phyloP scores from a whole-genome alignment of 1,284 basidiomycete genomes.

The Pseudozyma thailandica region DNA sequence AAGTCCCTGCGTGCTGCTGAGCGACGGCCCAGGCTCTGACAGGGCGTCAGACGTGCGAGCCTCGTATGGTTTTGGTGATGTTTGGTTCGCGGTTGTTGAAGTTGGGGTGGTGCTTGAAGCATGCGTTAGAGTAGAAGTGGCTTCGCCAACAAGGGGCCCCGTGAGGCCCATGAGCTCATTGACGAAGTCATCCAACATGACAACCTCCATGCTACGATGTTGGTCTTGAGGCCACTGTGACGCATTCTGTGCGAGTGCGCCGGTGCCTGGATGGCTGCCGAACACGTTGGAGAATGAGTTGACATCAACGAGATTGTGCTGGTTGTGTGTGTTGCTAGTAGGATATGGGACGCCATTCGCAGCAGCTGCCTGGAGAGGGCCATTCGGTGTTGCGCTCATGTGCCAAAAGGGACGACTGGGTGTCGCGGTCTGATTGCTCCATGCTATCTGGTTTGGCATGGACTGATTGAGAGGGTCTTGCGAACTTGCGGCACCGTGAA shows the following conservation, averaged over 20 bases:
- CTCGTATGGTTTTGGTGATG: no score
- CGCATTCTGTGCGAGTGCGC: slow-evolving; percentile 2
- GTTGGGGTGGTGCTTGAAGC: slow-evolving; percentile 27
- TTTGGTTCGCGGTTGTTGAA: slow-evolving; percentile 2
- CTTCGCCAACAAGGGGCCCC: slow-evolving; percentile 31
- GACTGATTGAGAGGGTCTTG: no score
- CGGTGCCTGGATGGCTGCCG: slow-evolving; percentile 15
- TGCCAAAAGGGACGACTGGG: no score
- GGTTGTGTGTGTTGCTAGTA: slow-evolving; percentile 9
- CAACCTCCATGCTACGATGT: slow-evolving; percentile 39
- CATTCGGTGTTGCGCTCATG: no score
- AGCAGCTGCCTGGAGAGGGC: neutral
- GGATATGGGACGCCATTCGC: slow-evolving; percentile 2
- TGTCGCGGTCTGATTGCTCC: no score
- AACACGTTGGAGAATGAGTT: slow-evolving; percentile 25
- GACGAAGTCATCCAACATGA: slow-evolving; percentile 58
- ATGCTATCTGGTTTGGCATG: no score
- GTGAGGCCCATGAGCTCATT: slow-evolving; percentile 51
- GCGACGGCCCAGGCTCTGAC: no score
- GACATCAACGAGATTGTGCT: slow-evolving; percentile 22
- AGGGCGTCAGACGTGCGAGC: no score
- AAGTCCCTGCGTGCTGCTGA: no score
- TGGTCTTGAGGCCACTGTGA: slow-evolving; percentile 32
- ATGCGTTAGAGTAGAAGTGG: slow-evolving; percentile 4
- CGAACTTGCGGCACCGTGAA: no score